These are phyloP conservation scores for Aureobasidium mangrovei DNA, from an alignment of 2,329 filamentous ascomycete genomes.

Conservation along the genomic window DNA sequence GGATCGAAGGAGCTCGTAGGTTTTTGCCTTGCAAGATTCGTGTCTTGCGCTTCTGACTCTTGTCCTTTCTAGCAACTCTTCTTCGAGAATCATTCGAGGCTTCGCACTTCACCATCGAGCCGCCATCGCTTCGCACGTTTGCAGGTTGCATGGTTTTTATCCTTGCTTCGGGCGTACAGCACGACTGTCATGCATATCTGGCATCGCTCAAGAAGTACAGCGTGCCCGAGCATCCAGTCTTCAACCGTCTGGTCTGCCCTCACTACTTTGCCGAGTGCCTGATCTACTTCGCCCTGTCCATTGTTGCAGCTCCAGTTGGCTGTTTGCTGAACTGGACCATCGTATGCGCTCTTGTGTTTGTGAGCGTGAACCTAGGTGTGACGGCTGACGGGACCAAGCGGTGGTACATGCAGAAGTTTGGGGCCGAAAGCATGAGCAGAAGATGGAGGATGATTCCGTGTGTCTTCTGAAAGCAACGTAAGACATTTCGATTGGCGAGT, in stretches of 20 bases:
- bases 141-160: slow-evolving; percentile 57
- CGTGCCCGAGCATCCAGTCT: slow-evolving; percentile 64
- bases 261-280: slow-evolving; percentile 87
- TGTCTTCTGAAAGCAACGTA: slow-evolving; percentile 30
- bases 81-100: slow-evolving; percentile 28
- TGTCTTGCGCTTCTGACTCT: slow-evolving; percentile 11
- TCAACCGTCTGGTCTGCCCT: slow-evolving; percentile 66
- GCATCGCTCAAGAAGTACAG: slow-evolving; percentile 59
- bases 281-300: slow-evolving; percentile 70
- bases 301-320: slow-evolving; percentile 62
- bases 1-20: slow-evolving; percentile 73
- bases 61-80: slow-evolving; percentile 23
- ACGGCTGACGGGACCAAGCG: slow-evolving; percentile 68
- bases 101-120: slow-evolving; percentile 31
- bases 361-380: slow-evolving; percentile 67
- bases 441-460: slow-evolving; percentile 72
- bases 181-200: slow-evolving; percentile 47
- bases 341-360: slow-evolving; percentile 61
- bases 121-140: slow-evolving; percentile 43
- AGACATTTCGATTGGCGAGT: not conserved
- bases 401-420: slow-evolving; percentile 76
- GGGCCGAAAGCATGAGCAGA: slow-evolving; percentile 49
- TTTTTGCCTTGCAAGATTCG: slow-evolving; percentile 13
- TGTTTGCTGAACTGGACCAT: slow-evolving; percentile 63
- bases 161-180: slow-evolving; percentile 62